phyloP scores from a whole-genome alignment of 2,329 filamentous ascomycete species.

The Fusarium verticillioides region DNA sequence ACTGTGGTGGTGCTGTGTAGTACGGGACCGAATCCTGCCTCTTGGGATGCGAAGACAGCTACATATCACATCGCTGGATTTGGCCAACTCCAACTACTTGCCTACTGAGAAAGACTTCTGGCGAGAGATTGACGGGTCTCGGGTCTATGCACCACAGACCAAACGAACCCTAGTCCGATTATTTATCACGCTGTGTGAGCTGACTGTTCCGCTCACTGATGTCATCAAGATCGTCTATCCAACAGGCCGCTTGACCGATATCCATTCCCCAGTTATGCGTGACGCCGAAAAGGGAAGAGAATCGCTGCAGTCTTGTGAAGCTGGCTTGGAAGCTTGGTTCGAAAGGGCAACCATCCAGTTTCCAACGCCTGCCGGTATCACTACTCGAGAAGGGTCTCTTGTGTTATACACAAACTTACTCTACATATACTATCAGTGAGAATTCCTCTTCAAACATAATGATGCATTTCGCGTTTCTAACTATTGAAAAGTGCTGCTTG shows the following conservation, averaged over 20 bases:
- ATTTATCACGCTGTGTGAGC: conserved; percentile 24
- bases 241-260: neutral
- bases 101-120: conserved; percentile 19
- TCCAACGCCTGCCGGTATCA: neutral
- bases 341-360: neutral
- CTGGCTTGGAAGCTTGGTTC: neutral
- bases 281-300: neutral
- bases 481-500: conserved; percentile 7
- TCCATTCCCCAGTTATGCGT: neutral
- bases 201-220: conserved; percentile 23
- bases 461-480: neutral
- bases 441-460: accelerated
- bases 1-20: conserved; percentile 34
- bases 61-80: conserved; percentile 12
- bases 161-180: conserved; percentile 12
- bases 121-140: conserved; percentile 6
- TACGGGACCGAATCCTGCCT: conserved; percentile 28
- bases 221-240: conserved; percentile 25
- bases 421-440: conserved; percentile 13
- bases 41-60: conserved; percentile 23
- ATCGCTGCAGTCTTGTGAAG: conserved; percentile 3
- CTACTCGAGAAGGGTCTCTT: neutral
- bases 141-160: conserved; percentile 10
- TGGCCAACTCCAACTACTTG: neutral
- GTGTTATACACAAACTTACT: neutral